Conservation (phyloP, 257 asterid genomes). For the Paulownia fortunei region DNA sequence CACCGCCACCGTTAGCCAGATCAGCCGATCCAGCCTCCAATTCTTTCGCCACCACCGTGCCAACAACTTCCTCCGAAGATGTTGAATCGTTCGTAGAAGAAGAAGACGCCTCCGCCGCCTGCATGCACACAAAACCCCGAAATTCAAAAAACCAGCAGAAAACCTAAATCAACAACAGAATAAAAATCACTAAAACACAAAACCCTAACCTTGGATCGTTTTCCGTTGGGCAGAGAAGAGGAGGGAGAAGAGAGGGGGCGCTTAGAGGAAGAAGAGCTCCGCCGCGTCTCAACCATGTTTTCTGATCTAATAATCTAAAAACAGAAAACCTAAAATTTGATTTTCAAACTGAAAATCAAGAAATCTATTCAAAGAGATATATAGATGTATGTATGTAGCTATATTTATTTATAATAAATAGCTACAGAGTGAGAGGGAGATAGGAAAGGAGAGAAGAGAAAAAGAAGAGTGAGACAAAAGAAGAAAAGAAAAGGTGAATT, state of each 20-base stretch:
- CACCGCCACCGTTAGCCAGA: constrained; percentile 56
- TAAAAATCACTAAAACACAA: constrained; percentile 28
- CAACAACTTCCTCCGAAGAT: constrained; percentile 51
- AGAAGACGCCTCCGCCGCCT: constrained; percentile 80
- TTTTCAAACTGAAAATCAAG: constrained; percentile 38
- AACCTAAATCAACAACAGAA: neutral
- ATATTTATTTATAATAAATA: neutral
- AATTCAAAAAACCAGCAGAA: constrained; percentile 30
- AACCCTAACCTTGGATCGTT: constrained; percentile 89
- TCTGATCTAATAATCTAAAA: constrained; percentile 26
- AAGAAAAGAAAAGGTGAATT: constrained; percentile 32
- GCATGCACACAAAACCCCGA: constrained; percentile 38
- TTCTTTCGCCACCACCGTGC: constrained; percentile 52
- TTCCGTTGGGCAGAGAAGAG: constrained; percentile 66
- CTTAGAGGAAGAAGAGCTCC: constrained; percentile 85
- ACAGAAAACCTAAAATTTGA: constrained; percentile 21
- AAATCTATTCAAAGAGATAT: constrained; percentile 7
- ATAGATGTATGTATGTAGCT: neutral
- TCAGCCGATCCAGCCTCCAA: constrained; percentile 79
- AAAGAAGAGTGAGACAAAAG: constrained; percentile 10
- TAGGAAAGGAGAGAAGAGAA: constrained; percentile 14
- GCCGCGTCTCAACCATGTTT: constrained; percentile 88
- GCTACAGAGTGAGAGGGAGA: neutral
- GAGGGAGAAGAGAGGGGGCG: constrained; percentile 77
- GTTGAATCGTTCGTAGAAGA: constrained; percentile 72